Base-by-base conservation (phyloP, 768 basidiomycete species). In the Sporobolomyces phaffii region DNA sequence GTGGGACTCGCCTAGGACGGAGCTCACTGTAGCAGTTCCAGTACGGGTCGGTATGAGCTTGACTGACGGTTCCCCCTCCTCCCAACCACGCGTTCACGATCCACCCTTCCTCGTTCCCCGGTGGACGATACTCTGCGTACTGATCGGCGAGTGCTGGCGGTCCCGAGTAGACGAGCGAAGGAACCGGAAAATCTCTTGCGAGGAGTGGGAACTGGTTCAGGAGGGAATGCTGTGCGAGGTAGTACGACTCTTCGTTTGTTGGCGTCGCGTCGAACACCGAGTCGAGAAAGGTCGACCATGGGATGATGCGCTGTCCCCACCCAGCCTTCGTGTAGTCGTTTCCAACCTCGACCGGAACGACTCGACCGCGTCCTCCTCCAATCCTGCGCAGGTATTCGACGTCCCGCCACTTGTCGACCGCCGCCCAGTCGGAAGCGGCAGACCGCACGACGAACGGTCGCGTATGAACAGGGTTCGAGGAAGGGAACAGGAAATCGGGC, bases 41-140 rank as follows among this genome's bases (percentile, higher is more conserved):
- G 78, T 86, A 96, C 5, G 93, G 93, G 75, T 99, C 94, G 9
- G 86, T 91, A 78, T 99, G 96, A 0, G 94, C 90, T 3, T 93
- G 94, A 13, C 90, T 90, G 15, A 87, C 76, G 0, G 92, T 88
- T 31, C 85, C 86, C 61, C 79, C 79, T 1, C 90, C 89, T 0
- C 91, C 91, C 9, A 93, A 74, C 91, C 91, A 94, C 13, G 81
- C 83, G 73, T 91, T 92, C 29, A 88, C 77, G 11, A 87, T 80
- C 15, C 87, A 80, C 54, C 83, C 81, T 22, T 87, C 86, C 20
- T 84, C 83, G 66, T 87, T 87, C 26, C 74, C 72, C 2, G 90
- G 91, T 2, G 88, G 84, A 20, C 72, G 64, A 75, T 93, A 93
- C 3, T 76, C 75, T 1, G 83, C 80, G 57, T 74, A 81, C 34